Base-by-base conservation (phyloP, 179 eudicot genomes). In the Beta lomatogona region DNA sequence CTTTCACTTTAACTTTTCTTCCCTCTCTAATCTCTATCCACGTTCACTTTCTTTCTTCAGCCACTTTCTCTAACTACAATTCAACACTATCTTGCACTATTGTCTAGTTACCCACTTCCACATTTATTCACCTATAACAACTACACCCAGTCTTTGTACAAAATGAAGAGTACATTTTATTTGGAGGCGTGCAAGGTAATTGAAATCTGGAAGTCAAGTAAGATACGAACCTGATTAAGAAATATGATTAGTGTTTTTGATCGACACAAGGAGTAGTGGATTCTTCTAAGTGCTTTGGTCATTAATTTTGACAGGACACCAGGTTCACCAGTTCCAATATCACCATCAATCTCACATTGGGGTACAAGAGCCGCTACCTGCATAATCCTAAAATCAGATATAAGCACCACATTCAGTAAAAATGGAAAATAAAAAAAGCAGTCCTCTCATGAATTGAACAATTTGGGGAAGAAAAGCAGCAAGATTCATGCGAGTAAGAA, bases 351-450 rank as follows among this genome's bases (percentile, higher is more conserved):
- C 84, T 94, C 97, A 81, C 55, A 67, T 79, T 90, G 97, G 61
- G 99, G 98, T 84, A 95, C 89, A 82, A 97, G 98, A 77, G 99
- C 98, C n/a, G 98, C 99, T 60, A 97, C 99, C 99, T 96, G 86
- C 82, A 89, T 79, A 80, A 69, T 59, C 36, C 54, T 45, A 70
- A 76, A 48, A 82, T 65, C 79, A 80, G 76, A 84, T 76, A 53
- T 44, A 80, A 76, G 77, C 18, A 82, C 71, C 61, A 61, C n/a
- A 46, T 15, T 71, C 25, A 50, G 50, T 55, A 36, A 67, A 28
- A 66, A 4, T 36, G 41, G 2, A 36, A 36, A 36, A 36, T 0
- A 3, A 36, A 36, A 36, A 73, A 4, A 25, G 41, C 4, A 13
- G 36, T 81, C 22, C 12, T 13, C 13, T 68, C 71, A 57, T 48